Evolutionary conservation across 2,329 filamentous ascomycete genomes (phyloP).

Genomic region (Apiospora saccharicola): DNA sequence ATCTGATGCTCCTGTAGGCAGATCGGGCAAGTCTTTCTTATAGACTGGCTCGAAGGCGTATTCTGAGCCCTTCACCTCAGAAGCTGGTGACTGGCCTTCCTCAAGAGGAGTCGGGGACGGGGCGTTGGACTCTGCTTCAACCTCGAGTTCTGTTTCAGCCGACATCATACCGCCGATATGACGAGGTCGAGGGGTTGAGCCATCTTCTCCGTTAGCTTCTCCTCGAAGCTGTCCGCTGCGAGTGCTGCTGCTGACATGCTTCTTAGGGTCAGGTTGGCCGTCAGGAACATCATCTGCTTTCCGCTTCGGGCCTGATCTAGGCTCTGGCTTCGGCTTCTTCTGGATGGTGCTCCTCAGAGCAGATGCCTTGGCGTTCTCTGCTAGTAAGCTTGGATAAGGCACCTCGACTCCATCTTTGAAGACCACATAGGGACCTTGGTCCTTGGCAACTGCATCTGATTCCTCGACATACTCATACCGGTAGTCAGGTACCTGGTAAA

Average conservation of each 20-base stretch:
- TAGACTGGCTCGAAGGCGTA: slow-evolving; percentile 13
- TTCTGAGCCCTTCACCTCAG: slow-evolving; percentile 34
- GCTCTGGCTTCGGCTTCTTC: slow-evolving; percentile 36
- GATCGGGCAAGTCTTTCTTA: slow-evolving; percentile 40
- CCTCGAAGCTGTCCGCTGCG: slow-evolving; percentile 27
- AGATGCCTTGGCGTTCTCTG: slow-evolving; percentile 44
- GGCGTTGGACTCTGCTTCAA: slow-evolving; percentile 44
- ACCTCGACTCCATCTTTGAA: slow-evolving; percentile 41
- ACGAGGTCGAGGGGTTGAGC: slow-evolving; percentile 44
- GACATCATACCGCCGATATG: slow-evolving; percentile 50
- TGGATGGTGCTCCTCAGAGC: slow-evolving; percentile 40
- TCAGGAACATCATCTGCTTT: slow-evolving; percentile 59
- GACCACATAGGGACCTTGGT: slow-evolving; percentile 38
- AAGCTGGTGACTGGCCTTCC: slow-evolving; percentile 32
- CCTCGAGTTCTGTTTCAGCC: slow-evolving; percentile 43
- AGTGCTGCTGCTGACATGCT: slow-evolving; percentile 36
- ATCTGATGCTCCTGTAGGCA: slow-evolving; percentile 51
- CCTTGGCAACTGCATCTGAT: slow-evolving; percentile 33
- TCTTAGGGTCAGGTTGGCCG: slow-evolving; percentile 58
- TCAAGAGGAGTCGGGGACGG: slow-evolving; percentile 38
- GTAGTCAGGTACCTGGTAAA: slow-evolving; percentile 36
- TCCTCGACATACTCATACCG: slow-evolving; percentile 38
- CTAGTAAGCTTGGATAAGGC: slow-evolving; percentile 42
- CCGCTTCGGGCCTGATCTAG: slow-evolving; percentile 50
- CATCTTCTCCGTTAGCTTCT: slow-evolving; percentile 41